Conservation (phyloP, 257 asterid genomes). For the Sherardia arvensis region DNA sequence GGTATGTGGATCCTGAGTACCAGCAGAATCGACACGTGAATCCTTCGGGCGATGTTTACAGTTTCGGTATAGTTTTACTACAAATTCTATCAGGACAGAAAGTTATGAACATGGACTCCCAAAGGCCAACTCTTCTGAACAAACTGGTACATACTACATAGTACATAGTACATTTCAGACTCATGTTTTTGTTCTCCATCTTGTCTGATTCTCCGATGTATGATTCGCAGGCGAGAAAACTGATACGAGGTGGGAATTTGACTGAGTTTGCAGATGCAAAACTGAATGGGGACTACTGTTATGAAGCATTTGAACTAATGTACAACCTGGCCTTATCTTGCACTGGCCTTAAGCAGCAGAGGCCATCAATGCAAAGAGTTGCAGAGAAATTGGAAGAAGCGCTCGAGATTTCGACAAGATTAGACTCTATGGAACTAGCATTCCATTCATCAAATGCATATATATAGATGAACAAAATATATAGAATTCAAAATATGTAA, state of each 20-base stretch:
- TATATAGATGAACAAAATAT: background rate
- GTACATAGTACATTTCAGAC: background rate
- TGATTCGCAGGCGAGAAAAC: slow-evolving; percentile 45
- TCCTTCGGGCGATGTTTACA: slow-evolving; percentile 67
- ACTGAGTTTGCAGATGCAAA: slow-evolving; percentile 62
- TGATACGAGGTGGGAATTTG: slow-evolving; percentile 43
- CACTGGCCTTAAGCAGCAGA: slow-evolving; percentile 52
- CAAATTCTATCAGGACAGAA: slow-evolving; percentile 75
- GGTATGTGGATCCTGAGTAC: slow-evolving; percentile 86
- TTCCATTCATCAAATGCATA: background rate
- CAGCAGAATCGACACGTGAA: slow-evolving; percentile 61
- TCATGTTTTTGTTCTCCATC: background rate
- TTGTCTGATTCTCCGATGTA: background rate
- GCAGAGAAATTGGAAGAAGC: slow-evolving; percentile 45
- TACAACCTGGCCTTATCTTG: slow-evolving; percentile 50
- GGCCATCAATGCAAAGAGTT: slow-evolving; percentile 63
- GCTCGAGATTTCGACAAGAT: slow-evolving; percentile 27
- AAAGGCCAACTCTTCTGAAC: slow-evolving; percentile 51
- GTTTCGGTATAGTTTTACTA: slow-evolving; percentile 67
- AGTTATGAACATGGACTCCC: slow-evolving; percentile 49
- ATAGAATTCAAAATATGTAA: background rate
- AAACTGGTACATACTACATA: slow-evolving; percentile 41
- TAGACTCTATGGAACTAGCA: slow-evolving; percentile 5
- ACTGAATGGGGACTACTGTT: slow-evolving; percentile 42
- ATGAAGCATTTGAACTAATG: slow-evolving; percentile 42